These are phyloP conservation scores for Thalassiosira sp. DNA, from an alignment of 352 stramenopile genomes.

Conservation along the genomic window DNA sequence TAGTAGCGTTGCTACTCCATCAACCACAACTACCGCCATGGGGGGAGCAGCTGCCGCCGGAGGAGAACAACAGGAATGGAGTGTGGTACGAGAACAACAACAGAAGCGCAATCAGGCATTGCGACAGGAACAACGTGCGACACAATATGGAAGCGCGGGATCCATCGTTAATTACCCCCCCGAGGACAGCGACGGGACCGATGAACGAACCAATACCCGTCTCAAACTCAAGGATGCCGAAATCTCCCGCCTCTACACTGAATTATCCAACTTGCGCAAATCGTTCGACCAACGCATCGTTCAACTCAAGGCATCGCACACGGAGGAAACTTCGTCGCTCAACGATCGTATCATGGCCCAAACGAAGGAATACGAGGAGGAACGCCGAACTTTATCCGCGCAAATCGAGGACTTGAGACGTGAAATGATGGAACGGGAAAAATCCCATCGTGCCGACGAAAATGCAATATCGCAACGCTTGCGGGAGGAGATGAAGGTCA, in stretches of 20 bases:
- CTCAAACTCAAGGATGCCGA: constrained; percentile 46
- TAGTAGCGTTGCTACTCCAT: not conserved
- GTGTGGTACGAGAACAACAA: constrained; percentile 28
- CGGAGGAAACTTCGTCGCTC: constrained; percentile 27
- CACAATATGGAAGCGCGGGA: not conserved
- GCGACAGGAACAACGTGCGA: constrained; percentile 6
- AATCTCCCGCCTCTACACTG: constrained; percentile 36
- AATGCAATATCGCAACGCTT: constrained; percentile 7
- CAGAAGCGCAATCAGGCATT: constrained; percentile 18
- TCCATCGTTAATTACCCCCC: constrained; percentile 20
- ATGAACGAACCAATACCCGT: no score
- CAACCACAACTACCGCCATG: no score
- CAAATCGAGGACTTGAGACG: constrained; percentile 39
- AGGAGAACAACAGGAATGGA: constrained; percentile 44
- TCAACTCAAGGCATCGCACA: constrained; percentile 32
- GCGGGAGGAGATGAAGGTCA: constrained; percentile 27
- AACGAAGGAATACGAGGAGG: constrained; percentile 41
- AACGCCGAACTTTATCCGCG: constrained; percentile 6
- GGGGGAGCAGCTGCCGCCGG: not conserved
- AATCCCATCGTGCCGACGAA: constrained; percentile 14
- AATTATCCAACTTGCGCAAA: constrained; percentile 43
- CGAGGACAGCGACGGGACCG: constrained; percentile 3
- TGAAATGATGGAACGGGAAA: constrained; percentile 43
- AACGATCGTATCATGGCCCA: constrained; percentile 29
- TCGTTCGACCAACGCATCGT: constrained; percentile 39